Conservation (phyloP, 179 eudicot genomes). For the Pouteria campechiana region DNA sequence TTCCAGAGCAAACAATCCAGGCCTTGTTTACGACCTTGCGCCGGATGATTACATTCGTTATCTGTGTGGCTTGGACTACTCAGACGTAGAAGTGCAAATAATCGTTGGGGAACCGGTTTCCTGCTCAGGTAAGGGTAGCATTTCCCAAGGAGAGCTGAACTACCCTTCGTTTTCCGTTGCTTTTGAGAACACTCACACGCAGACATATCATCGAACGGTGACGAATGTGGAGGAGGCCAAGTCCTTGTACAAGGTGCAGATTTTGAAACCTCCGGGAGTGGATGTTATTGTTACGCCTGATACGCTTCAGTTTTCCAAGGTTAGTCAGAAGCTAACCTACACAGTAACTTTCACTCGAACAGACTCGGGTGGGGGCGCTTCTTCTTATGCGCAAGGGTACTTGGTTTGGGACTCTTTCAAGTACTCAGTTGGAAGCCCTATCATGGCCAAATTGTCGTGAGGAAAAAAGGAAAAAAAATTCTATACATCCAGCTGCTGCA, state of each 20-base stretch:
- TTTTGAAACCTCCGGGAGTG: neutral
- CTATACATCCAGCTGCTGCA: too few species aligned
- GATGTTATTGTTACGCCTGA: neutral
- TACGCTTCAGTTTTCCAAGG: neutral
- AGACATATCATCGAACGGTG: conserved; percentile 1
- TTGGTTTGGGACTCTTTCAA: neutral
- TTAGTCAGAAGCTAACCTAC: neutral
- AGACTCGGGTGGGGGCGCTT: neutral
- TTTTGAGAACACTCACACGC: neutral
- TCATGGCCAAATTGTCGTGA: conserved; percentile 1
- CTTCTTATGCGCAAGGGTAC: neutral
- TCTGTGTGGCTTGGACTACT: conserved; percentile 5
- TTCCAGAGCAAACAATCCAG: conserved; percentile 5
- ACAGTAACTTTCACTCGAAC: neutral
- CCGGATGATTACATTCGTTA: conserved; percentile 1
- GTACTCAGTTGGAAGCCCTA: conserved; percentile 3
- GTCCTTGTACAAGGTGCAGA: neutral
- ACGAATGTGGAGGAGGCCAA: conserved; percentile 8
- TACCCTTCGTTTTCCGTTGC: conserved; percentile 1
- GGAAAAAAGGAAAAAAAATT: too few species aligned
- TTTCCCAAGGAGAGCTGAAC: conserved; percentile 3
- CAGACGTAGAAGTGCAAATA: neutral
- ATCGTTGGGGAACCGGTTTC: neutral
- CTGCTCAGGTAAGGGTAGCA: neutral
- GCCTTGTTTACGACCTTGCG: conserved; percentile 3